A percentile compares a stretch with the other conserved stretches of the same genome.
phyloP scores from a whole-genome alignment of 352 stramenopile genomes.

The Pythium rishiriense region DNA sequence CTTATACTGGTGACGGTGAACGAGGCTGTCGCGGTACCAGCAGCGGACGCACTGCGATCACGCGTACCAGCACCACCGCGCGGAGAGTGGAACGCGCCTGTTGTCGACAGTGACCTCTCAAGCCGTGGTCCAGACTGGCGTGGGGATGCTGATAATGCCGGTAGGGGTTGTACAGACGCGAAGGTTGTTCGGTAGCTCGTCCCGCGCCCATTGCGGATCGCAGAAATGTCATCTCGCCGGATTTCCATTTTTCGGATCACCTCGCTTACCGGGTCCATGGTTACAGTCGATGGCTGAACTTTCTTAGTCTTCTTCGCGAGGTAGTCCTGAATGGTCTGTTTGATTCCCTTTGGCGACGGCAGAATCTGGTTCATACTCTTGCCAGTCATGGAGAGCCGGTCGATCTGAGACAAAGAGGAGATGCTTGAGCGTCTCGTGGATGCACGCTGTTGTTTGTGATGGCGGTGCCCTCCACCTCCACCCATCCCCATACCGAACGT shows the following conservation, averaged over 20 bases:
- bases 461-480: conserved; percentile 32
- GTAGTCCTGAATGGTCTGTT: conserved; percentile 64
- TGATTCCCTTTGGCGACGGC: conserved; percentile 53
- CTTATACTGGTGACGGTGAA: conserved; percentile 26
- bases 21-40: conserved; percentile 17
- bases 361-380: conserved; percentile 54
- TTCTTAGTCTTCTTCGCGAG: conserved; percentile 68
- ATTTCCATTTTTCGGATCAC: conserved; percentile 31
- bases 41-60: conserved; percentile 22
- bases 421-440: conserved; percentile 57
- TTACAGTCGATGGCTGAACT: conserved; percentile 45
- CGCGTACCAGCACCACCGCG: background rate
- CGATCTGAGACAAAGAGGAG: conserved; percentile 63
- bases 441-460: conserved; percentile 23
- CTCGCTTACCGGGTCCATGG: conserved; percentile 26
- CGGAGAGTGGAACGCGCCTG: conserved; percentile 15
- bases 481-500: conserved; percentile 72
- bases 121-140: conserved; percentile 8
- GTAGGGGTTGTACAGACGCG: background rate
- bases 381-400: conserved; percentile 53
- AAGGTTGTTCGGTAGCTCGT: conserved; percentile 10
- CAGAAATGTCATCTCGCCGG: conserved; percentile 20
- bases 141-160: background rate
- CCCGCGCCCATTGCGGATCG: background rate
- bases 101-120: conserved; percentile 21